phyloP scores from a whole-genome alignment of 805 yeast genomes.

The Candida nonsorbophila region DNA sequence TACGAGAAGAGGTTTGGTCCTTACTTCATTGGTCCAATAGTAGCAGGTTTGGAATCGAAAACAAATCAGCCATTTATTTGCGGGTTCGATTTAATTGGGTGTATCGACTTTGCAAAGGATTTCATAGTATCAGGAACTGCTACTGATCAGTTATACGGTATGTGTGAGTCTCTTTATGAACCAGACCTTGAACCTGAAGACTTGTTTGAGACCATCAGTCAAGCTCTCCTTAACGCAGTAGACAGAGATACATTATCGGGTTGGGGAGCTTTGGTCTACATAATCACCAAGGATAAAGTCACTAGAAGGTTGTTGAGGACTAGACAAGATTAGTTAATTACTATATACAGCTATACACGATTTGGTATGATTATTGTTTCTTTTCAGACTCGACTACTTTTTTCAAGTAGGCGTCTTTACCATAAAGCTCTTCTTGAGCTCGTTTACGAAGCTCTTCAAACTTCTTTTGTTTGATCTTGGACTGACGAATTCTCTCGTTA shows the following conservation, averaged over 20 bases:
- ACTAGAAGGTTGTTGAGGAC: conserved; percentile 83
- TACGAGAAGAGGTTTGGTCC: conserved; percentile 95
- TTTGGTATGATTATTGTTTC: conserved; percentile 1
- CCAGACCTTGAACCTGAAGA: conserved; percentile 93
- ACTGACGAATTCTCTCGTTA: conserved; percentile 47
- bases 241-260: conserved; percentile 98
- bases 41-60: conserved; percentile 89
- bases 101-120: conserved; percentile 92
- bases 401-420: conserved; percentile 66
- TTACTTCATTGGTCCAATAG: conserved; percentile 93
- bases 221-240: conserved; percentile 87
- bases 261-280: conserved; percentile 96
- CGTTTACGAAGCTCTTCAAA: conserved; percentile 54
- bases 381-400: conserved; percentile 47
- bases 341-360: background rate
- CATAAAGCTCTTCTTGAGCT: conserved; percentile 72
- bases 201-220: conserved; percentile 90
- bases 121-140: conserved; percentile 96
- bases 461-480: conserved; percentile 51
- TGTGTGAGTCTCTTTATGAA: conserved; percentile 96
- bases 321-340: conserved; percentile 72
- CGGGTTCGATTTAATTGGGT: conserved; percentile 94
- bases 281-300: conserved; percentile 88
- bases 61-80: conserved; percentile 85
- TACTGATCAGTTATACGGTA: conserved; percentile 93